Percentiles rank a stretch among this genome's conserved stretches.
Evolutionary conservation across 768 basidiomycete species (phyloP).

Genomic region (Amanita pallidorosea): DNA sequence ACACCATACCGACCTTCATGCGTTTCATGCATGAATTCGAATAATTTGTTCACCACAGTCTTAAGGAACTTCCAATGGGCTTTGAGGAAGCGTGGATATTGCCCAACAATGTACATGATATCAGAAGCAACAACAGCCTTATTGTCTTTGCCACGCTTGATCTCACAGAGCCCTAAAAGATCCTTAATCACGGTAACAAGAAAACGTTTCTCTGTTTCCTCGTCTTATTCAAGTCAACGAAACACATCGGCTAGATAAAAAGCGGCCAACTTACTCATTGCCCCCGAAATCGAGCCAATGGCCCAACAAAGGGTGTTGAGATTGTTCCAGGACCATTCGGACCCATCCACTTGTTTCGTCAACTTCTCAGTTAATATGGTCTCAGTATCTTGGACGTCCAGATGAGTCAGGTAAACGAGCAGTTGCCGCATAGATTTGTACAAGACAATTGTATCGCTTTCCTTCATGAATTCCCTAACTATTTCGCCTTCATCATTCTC

Average conservation of each 20-base stretch:
- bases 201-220: slow-evolving; percentile 99
- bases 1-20: slow-evolving; percentile 65
- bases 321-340: slow-evolving; percentile 99
- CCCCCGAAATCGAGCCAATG: slow-evolving; percentile 97
- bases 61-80: slow-evolving; percentile 99
- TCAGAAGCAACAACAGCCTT: slow-evolving; percentile 96
- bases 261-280: slow-evolving; percentile 74
- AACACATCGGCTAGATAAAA: neutral
- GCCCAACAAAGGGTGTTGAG: slow-evolving; percentile 99
- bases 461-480: slow-evolving; percentile 98
- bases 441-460: slow-evolving; percentile 93
- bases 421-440: slow-evolving; percentile 99
- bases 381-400: slow-evolving; percentile 95
- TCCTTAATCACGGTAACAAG: slow-evolving; percentile 99
- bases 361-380: slow-evolving; percentile 96
- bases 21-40: slow-evolving; percentile 99
- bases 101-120: slow-evolving; percentile 98
- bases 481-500: slow-evolving; percentile 99
- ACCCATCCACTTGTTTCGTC: slow-evolving; percentile 92
- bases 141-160: slow-evolving; percentile 99
- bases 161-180: slow-evolving; percentile 91
- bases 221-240: slow-evolving; percentile 42
- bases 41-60: slow-evolving; percentile 98
- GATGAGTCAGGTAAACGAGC: slow-evolving; percentile 93
- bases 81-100: slow-evolving; percentile 98